Evolutionary conservation across 1,284 basidiomycete genomes (phyloP).

Genomic region (Ceratobasidium sp.): DNA sequence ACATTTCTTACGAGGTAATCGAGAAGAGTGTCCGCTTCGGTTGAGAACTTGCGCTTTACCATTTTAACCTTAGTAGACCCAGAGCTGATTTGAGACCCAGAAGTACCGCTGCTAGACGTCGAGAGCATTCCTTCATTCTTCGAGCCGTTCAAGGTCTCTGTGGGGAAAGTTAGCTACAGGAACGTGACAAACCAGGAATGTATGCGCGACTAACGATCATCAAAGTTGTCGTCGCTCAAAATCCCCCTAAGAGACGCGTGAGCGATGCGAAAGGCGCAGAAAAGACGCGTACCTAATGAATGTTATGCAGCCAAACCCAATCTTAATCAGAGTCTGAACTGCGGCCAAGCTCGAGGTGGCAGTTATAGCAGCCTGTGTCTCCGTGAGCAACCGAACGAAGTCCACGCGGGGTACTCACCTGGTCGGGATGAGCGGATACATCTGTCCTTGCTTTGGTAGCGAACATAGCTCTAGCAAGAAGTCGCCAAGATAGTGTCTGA

Average conservation of each 20-base stretch:
- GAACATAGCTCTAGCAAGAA: constrained; percentile 18
- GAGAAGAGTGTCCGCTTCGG: constrained; percentile 49
- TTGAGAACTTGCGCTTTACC: constrained; percentile 46
- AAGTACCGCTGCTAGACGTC: neutral
- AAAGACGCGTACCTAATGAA: constrained; percentile 47
- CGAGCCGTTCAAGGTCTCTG: constrained; percentile 23
- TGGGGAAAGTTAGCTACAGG: neutral
- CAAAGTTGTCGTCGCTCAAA: constrained; percentile 49
- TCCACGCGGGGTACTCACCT: constrained; percentile 4
- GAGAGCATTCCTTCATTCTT: constrained; percentile 1
- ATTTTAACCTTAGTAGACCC: constrained; percentile 48
- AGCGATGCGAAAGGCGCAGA: neutral
- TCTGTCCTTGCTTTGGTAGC: neutral
- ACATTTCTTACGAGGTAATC: constrained; percentile 49
- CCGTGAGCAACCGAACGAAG: neutral
- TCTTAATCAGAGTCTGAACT: constrained; percentile 46
- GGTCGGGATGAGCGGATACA: constrained; percentile 5
- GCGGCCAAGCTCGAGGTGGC: constrained; percentile 31
- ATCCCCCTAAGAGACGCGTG: constrained; percentile 46
- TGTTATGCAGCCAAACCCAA: constrained; percentile 49
- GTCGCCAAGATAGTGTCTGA: constrained; percentile 9
- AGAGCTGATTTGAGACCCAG: constrained; percentile 20
- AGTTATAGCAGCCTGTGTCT: constrained; percentile 41
- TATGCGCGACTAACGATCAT: constrained; percentile 44
- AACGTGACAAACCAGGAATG: constrained; percentile 24